phyloP scores from a whole-genome alignment of 108 stramenopile genomes.

The Parmales sp. region DNA sequence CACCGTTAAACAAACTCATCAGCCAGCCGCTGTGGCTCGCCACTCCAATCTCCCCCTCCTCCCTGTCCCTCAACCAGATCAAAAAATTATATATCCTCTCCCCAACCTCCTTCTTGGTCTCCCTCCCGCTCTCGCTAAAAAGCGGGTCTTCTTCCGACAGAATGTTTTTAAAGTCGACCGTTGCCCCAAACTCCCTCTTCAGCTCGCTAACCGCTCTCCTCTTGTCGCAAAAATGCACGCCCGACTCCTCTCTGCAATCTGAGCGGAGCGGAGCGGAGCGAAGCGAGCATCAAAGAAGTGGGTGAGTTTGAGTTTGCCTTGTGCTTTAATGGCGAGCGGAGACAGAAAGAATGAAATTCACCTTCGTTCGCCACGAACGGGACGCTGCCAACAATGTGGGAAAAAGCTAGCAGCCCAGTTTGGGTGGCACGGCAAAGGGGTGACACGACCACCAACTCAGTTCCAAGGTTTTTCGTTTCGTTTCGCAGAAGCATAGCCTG shows the following conservation, averaged over 20 bases:
- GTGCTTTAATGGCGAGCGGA: too few species aligned
- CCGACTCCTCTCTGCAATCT: conserved; percentile 61
- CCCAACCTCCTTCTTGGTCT: conserved; percentile 41
- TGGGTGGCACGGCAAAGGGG: conserved; percentile 58
- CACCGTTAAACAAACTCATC: conserved; percentile 41
- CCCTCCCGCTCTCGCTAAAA: conserved; percentile 27
- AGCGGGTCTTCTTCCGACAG: conserved; percentile 9
- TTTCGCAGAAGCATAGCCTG: conserved; percentile 37
- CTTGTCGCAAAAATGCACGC: conserved; percentile 61
- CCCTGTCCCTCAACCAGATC: conserved; percentile 34
- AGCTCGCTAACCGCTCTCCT: conserved; percentile 45
- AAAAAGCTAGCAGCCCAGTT: conserved; percentile 59
- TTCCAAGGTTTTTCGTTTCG: conserved; percentile 20
- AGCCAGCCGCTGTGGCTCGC: conserved; percentile 44
- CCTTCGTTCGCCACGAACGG: conserved; percentile 61
- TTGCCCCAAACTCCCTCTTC: conserved; percentile 19
- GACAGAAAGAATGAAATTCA: too few species aligned
- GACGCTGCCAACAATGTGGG: conserved; percentile 31
- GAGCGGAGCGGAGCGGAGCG: too few species aligned
- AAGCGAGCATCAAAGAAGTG: too few species aligned
- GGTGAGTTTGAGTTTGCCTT: too few species aligned
- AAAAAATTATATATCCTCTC: conserved; percentile 43
- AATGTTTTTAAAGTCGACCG: background rate
- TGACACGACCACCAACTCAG: conserved; percentile 49
- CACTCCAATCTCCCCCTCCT: conserved; percentile 36